Evolutionary conservation across 2,329 filamentous ascomycete genomes (phyloP).

Genomic region (Nigrospora oryzae): DNA sequence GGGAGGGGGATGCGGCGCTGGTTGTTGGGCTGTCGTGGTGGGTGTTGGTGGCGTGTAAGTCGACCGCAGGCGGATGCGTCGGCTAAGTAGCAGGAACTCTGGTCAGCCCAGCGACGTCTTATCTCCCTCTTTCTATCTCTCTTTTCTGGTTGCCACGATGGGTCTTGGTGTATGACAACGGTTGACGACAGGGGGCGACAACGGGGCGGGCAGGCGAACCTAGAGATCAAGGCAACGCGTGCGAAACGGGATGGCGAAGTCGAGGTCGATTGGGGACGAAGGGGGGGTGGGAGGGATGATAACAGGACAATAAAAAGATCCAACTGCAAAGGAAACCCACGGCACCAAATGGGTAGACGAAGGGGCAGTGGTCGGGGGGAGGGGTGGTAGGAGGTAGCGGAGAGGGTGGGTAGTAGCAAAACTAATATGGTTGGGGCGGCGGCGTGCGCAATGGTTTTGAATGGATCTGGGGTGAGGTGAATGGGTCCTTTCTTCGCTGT

Average conservation of each 20-base stretch:
- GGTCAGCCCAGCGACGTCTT: background rate
- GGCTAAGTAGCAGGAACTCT: background rate
- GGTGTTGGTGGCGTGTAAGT: background rate
- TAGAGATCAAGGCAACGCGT: no score
- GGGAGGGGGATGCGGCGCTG: background rate
- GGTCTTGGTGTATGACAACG: background rate
- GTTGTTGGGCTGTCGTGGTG: background rate
- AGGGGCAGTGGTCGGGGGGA: background rate
- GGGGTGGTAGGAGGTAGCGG: background rate
- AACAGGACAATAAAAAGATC: no score
- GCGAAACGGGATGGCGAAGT: background rate
- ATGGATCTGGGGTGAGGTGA: background rate
- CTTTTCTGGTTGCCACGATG: background rate
- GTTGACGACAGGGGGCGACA: no score
- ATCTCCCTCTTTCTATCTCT: background rate
- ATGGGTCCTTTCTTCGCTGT: no score
- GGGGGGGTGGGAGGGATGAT: background rate
- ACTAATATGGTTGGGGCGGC: conserved; percentile 1
- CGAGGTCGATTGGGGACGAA: background rate
- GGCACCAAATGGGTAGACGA: background rate
- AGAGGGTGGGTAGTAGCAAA: background rate
- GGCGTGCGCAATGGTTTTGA: conserved; percentile 1
- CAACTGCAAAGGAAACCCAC: no score
- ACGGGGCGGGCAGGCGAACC: no score
- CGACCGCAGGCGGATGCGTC: background rate